phyloP scores from a whole-genome alignment of 2,329 filamentous ascomycete species.

The Tolypocladium amazonense region DNA sequence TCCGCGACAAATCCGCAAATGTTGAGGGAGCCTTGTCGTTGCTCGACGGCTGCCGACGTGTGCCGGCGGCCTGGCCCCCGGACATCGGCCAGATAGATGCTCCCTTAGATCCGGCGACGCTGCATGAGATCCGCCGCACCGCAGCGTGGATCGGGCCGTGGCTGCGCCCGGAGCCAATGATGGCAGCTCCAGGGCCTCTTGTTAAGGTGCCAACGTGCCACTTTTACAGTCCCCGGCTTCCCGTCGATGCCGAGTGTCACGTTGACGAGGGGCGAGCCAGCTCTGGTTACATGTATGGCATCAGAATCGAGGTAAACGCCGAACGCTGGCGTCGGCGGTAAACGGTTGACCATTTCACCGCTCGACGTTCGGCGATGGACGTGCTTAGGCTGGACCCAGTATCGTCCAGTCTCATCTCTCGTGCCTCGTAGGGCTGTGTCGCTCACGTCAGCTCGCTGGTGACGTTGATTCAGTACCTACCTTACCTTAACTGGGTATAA shows the following conservation, averaged over 20 bases:
- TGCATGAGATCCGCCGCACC: not conserved
- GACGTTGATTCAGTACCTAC: not conserved
- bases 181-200: not conserved
- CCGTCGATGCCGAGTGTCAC: not conserved
- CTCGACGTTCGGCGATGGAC: not conserved
- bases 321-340: too few species aligned
- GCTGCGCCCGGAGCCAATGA: not conserved
- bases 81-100: not conserved
- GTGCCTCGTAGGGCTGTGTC: not conserved
- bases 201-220: not conserved
- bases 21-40: not conserved
- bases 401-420: not conserved
- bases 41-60: not conserved
- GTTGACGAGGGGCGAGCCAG: not conserved
- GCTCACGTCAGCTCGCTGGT: not conserved
- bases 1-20: too few species aligned
- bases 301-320: too few species aligned
- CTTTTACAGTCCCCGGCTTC: not conserved
- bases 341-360: not conserved
- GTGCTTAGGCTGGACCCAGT: not conserved
- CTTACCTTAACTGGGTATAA: too few species aligned
- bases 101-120: not conserved
- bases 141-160: not conserved
- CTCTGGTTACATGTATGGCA: not conserved
- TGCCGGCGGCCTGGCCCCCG: too few species aligned